Evolutionary conservation across 176 grass and related monocot genomes (phyloP).

Genomic region (Neostapfia colusana): DNA sequence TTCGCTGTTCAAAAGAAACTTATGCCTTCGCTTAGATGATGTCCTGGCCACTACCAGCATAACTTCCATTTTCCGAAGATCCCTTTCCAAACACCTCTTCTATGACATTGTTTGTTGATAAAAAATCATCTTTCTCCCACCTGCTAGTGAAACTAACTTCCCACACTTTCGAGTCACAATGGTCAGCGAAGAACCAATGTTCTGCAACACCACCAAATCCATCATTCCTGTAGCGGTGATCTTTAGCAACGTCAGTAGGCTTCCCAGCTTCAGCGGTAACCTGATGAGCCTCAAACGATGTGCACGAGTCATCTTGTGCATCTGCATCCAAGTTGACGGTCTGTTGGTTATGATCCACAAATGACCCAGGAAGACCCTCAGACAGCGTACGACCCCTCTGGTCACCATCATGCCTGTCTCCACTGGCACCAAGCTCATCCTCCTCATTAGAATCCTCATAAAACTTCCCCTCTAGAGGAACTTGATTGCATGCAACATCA

Average conservation of each 20-base stretch:
- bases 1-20: slow-evolving; percentile 14
- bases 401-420: not conserved
- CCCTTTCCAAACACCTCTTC: slow-evolving; percentile 83
- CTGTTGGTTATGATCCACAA: slow-evolving; percentile 36
- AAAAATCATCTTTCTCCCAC: slow-evolving; percentile 58
- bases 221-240: slow-evolving; percentile 27
- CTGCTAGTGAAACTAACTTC: slow-evolving; percentile 49
- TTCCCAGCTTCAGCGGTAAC: slow-evolving; percentile 13
- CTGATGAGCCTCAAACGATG: slow-evolving; percentile 65
- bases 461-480: slow-evolving; percentile 18
- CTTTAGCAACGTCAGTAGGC: slow-evolving; percentile 31
- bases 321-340: slow-evolving; percentile 33
- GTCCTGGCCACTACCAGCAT: slow-evolving; percentile 23
- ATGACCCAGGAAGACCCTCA: slow-evolving; percentile 25
- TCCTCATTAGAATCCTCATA: slow-evolving; percentile 51
- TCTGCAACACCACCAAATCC: slow-evolving; percentile 35
- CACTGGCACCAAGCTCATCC: slow-evolving; percentile 33
- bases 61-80: slow-evolving; percentile 42
- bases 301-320: slow-evolving; percentile 75
- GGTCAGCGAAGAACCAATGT: slow-evolving; percentile 50
- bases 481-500: slow-evolving; percentile 42
- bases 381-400: slow-evolving; percentile 11
- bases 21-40: slow-evolving; percentile 25
- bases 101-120: slow-evolving; percentile 72
- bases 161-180: slow-evolving; percentile 59